These are phyloP conservation scores for Penicillium sp. DNA, from an alignment of 2,329 filamentous ascomycete species.

Conservation along the genomic window DNA sequence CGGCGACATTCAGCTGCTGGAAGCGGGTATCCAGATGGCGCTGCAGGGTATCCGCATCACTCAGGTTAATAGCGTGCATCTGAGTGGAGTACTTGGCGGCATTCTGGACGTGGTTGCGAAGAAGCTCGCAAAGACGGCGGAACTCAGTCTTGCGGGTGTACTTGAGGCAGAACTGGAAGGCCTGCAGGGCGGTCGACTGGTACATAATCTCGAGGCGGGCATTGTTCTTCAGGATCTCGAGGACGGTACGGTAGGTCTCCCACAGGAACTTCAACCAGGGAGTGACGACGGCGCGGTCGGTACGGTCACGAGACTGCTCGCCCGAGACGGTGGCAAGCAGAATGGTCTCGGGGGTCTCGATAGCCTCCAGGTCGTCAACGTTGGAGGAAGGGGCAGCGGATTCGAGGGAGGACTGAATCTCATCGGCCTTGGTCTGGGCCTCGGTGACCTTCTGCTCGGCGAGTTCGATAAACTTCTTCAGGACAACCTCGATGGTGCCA, in stretches of 20 bases:
- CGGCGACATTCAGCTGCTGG: constrained; percentile 96
- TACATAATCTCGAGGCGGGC: constrained; percentile 96
- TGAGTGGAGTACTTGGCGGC: constrained; percentile 98
- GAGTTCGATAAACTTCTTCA: constrained; percentile 97
- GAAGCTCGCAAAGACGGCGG: constrained; percentile 94
- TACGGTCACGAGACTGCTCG: constrained; percentile 95
- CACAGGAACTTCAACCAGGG: constrained; percentile 99
- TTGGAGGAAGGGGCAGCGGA: constrained; percentile 72
- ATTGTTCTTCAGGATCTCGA: constrained; percentile 99
- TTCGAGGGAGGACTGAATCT: constrained; percentile 87
- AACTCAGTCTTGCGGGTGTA: constrained; percentile 99
- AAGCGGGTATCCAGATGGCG: constrained; percentile 97
- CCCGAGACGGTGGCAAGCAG: constrained; percentile 96
- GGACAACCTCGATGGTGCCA: constrained; percentile 93
- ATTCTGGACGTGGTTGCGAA: constrained; percentile 98
- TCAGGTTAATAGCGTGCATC: constrained; percentile 99
- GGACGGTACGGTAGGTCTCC: constrained; percentile 98
- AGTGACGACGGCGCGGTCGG: constrained; percentile 96
- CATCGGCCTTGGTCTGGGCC: constrained; percentile 93
- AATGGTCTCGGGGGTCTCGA: constrained; percentile 97
- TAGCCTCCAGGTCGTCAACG: constrained; percentile 94
- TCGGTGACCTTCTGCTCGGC: constrained; percentile 95
- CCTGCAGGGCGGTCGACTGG: constrained; percentile 96
- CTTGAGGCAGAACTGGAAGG: constrained; percentile 98
- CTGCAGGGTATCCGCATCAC: constrained; percentile 95